Evolutionary conservation across 2,329 filamentous ascomycete genomes (phyloP).

Genomic region (Pseudocercospora musae): DNA sequence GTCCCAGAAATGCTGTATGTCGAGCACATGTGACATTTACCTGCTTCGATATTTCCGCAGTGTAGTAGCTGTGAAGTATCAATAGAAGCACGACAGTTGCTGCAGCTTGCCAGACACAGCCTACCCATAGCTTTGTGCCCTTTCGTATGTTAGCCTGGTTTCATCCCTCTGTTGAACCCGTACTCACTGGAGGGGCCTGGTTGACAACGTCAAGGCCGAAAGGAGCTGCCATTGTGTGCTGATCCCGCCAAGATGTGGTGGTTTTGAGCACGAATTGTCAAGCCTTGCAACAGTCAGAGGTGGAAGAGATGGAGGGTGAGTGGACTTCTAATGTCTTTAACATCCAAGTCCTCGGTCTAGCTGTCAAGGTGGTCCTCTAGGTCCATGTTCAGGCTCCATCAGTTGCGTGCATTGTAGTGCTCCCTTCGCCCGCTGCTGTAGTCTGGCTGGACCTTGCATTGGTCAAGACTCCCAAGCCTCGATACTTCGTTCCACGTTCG

Average conservation of each 20-base stretch:
- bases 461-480: background rate
- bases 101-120: background rate
- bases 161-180: background rate
- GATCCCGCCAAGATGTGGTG: background rate
- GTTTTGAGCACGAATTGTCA: background rate
- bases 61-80: slow-evolving; percentile 30
- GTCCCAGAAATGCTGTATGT: background rate
- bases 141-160: slow-evolving; percentile 12
- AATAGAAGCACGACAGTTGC: background rate
- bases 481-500: background rate
- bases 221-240: background rate
- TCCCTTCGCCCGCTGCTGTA: background rate
- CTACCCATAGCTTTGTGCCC: slow-evolving; percentile 39
- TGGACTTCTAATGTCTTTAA: background rate
- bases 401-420: background rate
- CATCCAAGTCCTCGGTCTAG: background rate
- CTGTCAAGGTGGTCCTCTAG: background rate
- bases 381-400: background rate
- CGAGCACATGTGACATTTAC: slow-evolving; percentile 21
- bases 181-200: slow-evolving; percentile 23
- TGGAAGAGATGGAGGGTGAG: background rate
- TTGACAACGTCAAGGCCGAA: slow-evolving; percentile 26
- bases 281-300: background rate
- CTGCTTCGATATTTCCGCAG: slow-evolving; percentile 36
- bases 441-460: background rate